Conservation (phyloP, 176 grass and related monocot genomes). For the Areca catechu region DNA sequence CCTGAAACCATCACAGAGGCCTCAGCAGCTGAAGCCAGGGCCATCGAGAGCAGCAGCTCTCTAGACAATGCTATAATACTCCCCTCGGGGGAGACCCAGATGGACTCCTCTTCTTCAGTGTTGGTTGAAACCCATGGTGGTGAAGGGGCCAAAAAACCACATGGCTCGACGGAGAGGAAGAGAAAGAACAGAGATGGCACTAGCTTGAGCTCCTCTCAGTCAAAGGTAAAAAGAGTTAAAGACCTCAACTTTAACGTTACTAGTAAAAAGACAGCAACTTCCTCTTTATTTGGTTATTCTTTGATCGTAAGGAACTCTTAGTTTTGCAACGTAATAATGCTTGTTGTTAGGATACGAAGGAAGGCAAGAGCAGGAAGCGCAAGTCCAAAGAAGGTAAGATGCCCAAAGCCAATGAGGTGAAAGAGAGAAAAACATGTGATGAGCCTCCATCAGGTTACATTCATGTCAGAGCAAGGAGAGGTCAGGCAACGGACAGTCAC, state of each 20-base stretch:
- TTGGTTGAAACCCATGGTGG: too few species aligned
- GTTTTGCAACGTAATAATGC: too few species aligned
- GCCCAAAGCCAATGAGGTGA: background rate
- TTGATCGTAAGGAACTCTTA: constrained; percentile 4
- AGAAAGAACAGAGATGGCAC: constrained; percentile 28
- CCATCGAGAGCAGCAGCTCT: constrained; percentile 9
- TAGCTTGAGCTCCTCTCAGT: constrained; percentile 48
- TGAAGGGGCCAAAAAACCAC: too few species aligned
- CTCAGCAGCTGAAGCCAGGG: too few species aligned
- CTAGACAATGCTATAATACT: background rate
- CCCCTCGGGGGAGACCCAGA: too few species aligned
- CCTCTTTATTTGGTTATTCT: constrained; percentile 6
- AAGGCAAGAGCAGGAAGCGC: constrained; percentile 38
- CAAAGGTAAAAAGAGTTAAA: constrained; percentile 35
- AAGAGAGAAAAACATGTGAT: background rate
- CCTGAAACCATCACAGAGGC: too few species aligned
- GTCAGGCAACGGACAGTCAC: constrained; percentile 90
- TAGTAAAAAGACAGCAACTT: background rate
- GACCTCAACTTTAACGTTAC: background rate
- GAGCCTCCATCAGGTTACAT: constrained; percentile 68
- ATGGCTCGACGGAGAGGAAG: constrained; percentile 43
- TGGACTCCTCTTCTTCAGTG: background rate
- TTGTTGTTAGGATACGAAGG: constrained; percentile 37
- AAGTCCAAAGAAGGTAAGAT: constrained; percentile 25
- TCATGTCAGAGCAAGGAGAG: constrained; percentile 97